Evolutionary conservation across 2,329 filamentous ascomycete species (phyloP), one percentile per base, ranked within the genome.

Genomic region (Plenodomus lindquistii): DNA sequence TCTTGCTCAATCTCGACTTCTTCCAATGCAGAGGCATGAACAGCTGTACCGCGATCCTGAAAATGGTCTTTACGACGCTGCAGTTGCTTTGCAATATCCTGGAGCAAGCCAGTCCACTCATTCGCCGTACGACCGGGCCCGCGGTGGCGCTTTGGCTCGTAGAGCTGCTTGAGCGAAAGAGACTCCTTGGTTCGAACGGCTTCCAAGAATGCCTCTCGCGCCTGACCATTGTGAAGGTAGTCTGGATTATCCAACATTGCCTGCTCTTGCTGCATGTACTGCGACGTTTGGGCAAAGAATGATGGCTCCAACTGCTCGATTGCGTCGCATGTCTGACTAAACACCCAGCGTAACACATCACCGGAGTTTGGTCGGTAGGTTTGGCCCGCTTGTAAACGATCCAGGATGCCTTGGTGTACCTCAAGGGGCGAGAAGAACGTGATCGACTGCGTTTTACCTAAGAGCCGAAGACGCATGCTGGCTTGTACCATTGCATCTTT

Each of bases 401-500:
- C 80, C 0, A 80, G 56, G 24, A 88, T 85, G 50, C 79, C 85
- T 21, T 83, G 80, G 27, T 86, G 76, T 0, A 87, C 84, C 58
- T 87, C 84, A 0, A 79, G 81, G 0, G 84, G 82, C 0, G 80
- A 77, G 17, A 84, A 77, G 40, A 79, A 80, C 0, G 70, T 67
- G 0, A 87, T 63, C 0, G 79, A 80, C 46, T 88, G 84, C 0
- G 80, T 81, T 2, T 74, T 75, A 0, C 72, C 78, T 0, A 89
- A 71, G 38, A 86, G 80, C 1, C 86, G 76, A 0, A 88, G 66
- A 49, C 85, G 73, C 85, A 88, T 88, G 0, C 85, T 84, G 44
- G 85, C 85, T 82, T 87, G 84, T 0, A 85, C 82, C 0, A 80
- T 78, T 8, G 81, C 76, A 46, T 86, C 84, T 49, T 87, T 86